These are phyloP conservation scores for Tolypocladium sp. DNA, from an alignment of 2,329 filamentous ascomycete genomes.

Conservation along the genomic window DNA sequence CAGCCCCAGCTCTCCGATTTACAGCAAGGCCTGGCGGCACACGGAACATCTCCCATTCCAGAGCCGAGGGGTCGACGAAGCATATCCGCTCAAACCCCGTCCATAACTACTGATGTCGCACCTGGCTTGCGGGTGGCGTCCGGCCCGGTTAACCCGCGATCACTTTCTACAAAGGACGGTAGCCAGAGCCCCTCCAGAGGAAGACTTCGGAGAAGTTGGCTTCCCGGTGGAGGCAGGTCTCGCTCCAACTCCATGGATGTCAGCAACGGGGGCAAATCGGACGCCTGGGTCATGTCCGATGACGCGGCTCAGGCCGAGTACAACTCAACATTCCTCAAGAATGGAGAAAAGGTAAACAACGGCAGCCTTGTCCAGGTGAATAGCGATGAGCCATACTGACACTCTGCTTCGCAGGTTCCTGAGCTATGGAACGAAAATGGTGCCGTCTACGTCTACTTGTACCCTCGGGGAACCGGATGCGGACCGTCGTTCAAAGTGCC, in stretches of 20 bases:
- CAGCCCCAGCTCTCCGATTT: slow-evolving; percentile 13
- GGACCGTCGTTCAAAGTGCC: slow-evolving; percentile 54
- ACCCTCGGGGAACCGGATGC: slow-evolving; percentile 36
- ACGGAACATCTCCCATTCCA: slow-evolving; percentile 21
- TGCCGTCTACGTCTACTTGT: slow-evolving; percentile 48
- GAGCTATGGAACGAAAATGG: slow-evolving; percentile 57
- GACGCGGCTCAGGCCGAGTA: slow-evolving; percentile 44
- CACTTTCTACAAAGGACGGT: slow-evolving; percentile 16
- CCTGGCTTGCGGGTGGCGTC: slow-evolving; percentile 21
- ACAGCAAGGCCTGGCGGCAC: slow-evolving; percentile 14
- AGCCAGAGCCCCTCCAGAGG: slow-evolving; percentile 36
- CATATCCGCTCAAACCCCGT: slow-evolving; percentile 36
- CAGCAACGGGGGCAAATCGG: slow-evolving; percentile 10
- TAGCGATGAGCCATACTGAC: slow-evolving; percentile 1
- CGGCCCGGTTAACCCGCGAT: slow-evolving; percentile 18
- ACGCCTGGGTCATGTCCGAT: slow-evolving; percentile 48
- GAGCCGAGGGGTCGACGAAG: slow-evolving; percentile 33
- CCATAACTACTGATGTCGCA: slow-evolving; percentile 12
- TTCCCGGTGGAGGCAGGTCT: slow-evolving; percentile 39
- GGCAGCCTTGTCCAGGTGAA: not conserved
- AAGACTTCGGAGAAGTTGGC: slow-evolving; percentile 43
- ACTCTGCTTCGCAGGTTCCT: slow-evolving; percentile 37
- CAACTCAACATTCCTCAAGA: slow-evolving; percentile 40
- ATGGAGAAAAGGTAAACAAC: slow-evolving; percentile 42
- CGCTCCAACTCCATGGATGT: slow-evolving; percentile 38